Conservation (phyloP, 1,284 basidiomycete genomes). For the Clitocybe nebularis region DNA sequence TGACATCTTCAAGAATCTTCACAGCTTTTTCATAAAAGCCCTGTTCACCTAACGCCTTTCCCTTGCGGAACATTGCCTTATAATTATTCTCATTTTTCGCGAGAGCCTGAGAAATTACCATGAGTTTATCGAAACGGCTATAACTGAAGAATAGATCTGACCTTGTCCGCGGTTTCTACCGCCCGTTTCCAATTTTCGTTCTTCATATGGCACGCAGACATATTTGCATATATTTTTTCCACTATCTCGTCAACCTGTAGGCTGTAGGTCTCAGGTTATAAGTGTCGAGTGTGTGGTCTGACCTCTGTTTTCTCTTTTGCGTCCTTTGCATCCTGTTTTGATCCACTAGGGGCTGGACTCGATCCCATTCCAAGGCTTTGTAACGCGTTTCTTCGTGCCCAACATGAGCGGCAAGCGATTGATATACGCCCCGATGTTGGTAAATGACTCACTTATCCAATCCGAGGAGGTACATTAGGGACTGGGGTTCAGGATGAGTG, state of each 20-base stretch:
- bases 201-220: conserved; percentile 78
- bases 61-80: conserved; percentile 77
- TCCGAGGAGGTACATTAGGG: conserved; percentile 66
- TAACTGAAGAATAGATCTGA: conserved; percentile 17
- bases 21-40: conserved; percentile 73
- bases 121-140: not conserved
- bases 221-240: conserved; percentile 78
- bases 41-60: conserved; percentile 69
- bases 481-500: conserved; percentile 28
- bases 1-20: conserved; percentile 57
- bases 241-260: conserved; percentile 64
- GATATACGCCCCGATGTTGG: not conserved
- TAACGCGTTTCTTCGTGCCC: conserved; percentile 41
- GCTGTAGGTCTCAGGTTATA: conserved; percentile 1
- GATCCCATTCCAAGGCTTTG: conserved; percentile 40
- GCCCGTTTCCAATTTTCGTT: conserved; percentile 72
- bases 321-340: conserved; percentile 36
- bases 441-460: conserved; percentile 62
- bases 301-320: conserved; percentile 52
- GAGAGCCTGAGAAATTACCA: conserved; percentile 46
- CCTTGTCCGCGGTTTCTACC: conserved; percentile 73
- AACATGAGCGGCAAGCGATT: not conserved
- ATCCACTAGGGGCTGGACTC: conserved; percentile 28
- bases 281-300: conserved; percentile 5
- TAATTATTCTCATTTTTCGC: conserved; percentile 68